Conservation (phyloP, 2,329 filamentous ascomycete species). For the Claviceps capensis region DNA sequence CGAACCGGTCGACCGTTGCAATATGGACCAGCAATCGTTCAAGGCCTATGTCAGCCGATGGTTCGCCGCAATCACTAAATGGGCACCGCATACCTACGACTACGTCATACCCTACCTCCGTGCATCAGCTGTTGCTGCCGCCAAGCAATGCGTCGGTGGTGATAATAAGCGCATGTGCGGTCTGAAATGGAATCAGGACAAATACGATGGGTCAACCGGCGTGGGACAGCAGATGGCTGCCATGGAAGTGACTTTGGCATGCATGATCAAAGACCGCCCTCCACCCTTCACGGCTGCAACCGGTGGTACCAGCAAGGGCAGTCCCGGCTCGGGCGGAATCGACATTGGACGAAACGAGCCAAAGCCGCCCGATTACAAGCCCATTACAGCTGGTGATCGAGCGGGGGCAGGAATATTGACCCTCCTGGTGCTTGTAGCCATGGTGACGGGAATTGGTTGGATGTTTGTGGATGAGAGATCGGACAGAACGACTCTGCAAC, state of each 20-base stretch:
- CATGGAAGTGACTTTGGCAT: slow-evolving; percentile 49
- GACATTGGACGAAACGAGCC: slow-evolving; percentile 28
- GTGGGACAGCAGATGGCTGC: slow-evolving; percentile 61
- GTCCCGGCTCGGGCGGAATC: slow-evolving; percentile 31
- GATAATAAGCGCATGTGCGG: slow-evolving; percentile 44
- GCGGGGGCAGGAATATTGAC: slow-evolving; percentile 57
- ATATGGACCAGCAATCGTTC: slow-evolving; percentile 49
- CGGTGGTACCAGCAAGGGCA: slow-evolving; percentile 43
- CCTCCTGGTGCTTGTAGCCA: slow-evolving; percentile 35
- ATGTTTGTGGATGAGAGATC: slow-evolving; percentile 35
- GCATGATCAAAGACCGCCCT: slow-evolving; percentile 34
- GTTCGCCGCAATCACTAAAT: slow-evolving; percentile 48
- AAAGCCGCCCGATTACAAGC: slow-evolving; percentile 11
- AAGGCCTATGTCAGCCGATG: slow-evolving; percentile 49
- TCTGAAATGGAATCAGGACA: slow-evolving; percentile 41
- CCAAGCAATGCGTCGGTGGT: slow-evolving; percentile 43
- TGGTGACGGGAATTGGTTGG: slow-evolving; percentile 39
- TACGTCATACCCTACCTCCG: slow-evolving; percentile 38
- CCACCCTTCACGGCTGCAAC: slow-evolving; percentile 32
- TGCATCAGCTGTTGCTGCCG: slow-evolving; percentile 43
- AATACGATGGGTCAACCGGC: slow-evolving; percentile 45
- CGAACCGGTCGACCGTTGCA: slow-evolving; percentile 46
- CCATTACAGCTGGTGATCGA: slow-evolving; percentile 43
- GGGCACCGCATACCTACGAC: slow-evolving; percentile 44
- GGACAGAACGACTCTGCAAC: slow-evolving; percentile 18